Evolutionary conservation across 202 grass and related monocot species (phyloP), one percentile per base, ranked within the genome.

Genomic region (Musa balbisiana): DNA sequence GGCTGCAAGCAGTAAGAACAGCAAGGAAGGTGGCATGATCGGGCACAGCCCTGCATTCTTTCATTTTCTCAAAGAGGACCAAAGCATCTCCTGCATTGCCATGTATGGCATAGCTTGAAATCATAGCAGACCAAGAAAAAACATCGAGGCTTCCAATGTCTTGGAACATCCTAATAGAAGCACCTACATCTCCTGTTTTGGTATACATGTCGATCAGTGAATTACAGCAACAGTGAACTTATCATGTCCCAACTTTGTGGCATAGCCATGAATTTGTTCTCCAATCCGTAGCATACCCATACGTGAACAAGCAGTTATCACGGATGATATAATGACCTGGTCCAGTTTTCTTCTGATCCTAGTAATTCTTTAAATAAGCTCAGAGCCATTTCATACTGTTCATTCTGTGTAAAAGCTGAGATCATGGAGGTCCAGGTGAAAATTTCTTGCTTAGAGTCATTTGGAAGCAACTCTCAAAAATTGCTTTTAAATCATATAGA

Each of bases 381-480:
- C 50, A 96, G 74, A 23, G 87, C 83, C 64, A 75, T 73, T 62
- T 87, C 82, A 67, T 83, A 88, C 67, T 88, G 84, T 19, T 76
- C 79, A 62, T 87, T 53, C 9, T 62, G 67, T 49, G 82, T 15
- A 69, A 81, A 92, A 70, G 85, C 83, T 83, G 78, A 87, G 51
- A 96, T 85, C 85, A 96, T 96, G 68, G 84, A 90, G 67, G 79
- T 74, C 89, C 89, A 96, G 75, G 66, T 84, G 72, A 92, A 69
- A 43, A 73, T 53, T 16, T 88, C 50, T 79, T 84, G 71, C 69
- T 78, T 90, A 52, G 77, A 69, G 80, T 86, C 82, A 84, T 79
- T 69, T 75, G 64, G 76, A 96, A 92, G 74, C 85, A 92, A 73
- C 76, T 90, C 50, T 21, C 16, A 3, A 60, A 60, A 60, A 0